Percentiles rank a stretch among this genome's conserved stretches.
phyloP scores from a whole-genome alignment of 768 basidiomycete genomes.

The Cyclocybe cylindracea region DNA sequence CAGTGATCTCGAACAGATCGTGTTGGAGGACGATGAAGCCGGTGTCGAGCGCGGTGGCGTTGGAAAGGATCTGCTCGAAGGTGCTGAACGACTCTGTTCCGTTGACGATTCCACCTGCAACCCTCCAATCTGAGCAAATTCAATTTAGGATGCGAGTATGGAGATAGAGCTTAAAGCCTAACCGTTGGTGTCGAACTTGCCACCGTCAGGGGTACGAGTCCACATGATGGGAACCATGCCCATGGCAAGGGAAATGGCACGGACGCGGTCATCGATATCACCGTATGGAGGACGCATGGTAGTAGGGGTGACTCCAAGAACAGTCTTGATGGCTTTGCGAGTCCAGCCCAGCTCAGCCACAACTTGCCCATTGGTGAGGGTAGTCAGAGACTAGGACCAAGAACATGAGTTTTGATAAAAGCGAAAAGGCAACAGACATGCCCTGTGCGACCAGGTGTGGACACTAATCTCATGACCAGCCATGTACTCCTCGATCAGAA shows the following conservation, averaged over 20 bases:
- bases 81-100: slow-evolving; percentile 62
- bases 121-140: slow-evolving; percentile 86
- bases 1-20: slow-evolving; percentile 81
- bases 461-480: slow-evolving; percentile 77
- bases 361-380: slow-evolving; percentile 76
- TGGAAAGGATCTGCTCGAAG: slow-evolving; percentile 74
- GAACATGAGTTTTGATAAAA: slow-evolving; percentile 1
- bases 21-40: slow-evolving; percentile 90
- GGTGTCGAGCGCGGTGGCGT: slow-evolving; percentile 59
- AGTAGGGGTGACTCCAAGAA: slow-evolving; percentile 75
- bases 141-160: too few relatives aligned
- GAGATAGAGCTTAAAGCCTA: too few relatives aligned
- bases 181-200: slow-evolving; percentile 75
- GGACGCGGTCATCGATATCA: slow-evolving; percentile 91
- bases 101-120: slow-evolving; percentile 71
- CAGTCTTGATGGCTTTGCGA: slow-evolving; percentile 76
- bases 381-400: slow-evolving; percentile 54
- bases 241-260: slow-evolving; percentile 89
- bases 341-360: slow-evolving; percentile 96
- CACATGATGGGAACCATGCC: slow-evolving; percentile 90
- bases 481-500: slow-evolving; percentile 82
- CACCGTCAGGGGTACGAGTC: slow-evolving; percentile 62
- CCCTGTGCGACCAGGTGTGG: slow-evolving; percentile 90
- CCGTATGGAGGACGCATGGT: slow-evolving; percentile 83
- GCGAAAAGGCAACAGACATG: slow-evolving; percentile 23